Conservation (phyloP, 2,329 filamentous ascomycete species). For the Aspergillus sp. region DNA sequence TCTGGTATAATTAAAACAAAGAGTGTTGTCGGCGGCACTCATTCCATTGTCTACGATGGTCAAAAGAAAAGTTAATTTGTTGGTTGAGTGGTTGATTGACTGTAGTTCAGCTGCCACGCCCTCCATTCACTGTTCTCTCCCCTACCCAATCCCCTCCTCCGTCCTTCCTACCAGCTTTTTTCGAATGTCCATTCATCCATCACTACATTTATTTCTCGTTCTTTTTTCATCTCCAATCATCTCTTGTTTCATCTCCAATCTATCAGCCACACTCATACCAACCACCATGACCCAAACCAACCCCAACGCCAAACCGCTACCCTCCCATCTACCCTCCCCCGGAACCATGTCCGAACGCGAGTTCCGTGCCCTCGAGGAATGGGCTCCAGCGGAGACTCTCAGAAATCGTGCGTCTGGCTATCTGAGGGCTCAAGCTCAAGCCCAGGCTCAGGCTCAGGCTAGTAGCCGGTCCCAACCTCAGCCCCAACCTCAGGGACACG, state of each 20-base stretch:
- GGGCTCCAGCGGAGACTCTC: conserved; percentile 8
- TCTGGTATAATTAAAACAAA: too few species aligned
- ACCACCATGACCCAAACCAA: neutral
- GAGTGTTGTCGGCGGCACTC: too few species aligned
- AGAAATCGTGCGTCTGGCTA: neutral
- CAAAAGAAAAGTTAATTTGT: neutral
- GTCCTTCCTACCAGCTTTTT: too few species aligned
- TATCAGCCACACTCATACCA: too few species aligned
- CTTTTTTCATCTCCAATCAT: too few species aligned
- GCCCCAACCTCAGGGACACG: neutral
- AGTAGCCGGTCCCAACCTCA: neutral
- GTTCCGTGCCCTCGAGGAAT: conserved; percentile 8
- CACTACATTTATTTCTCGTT: too few species aligned
- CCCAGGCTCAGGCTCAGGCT: neutral
- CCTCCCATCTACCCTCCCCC: neutral
- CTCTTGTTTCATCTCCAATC: too few species aligned
- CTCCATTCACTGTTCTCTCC: neutral
- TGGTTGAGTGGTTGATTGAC: too few species aligned
- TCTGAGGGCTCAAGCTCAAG: neutral
- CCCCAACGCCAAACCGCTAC: neutral
- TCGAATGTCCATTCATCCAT: too few species aligned
- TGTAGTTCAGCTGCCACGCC: neutral
- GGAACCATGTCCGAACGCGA: conserved; percentile 6
- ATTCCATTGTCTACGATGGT: too few species aligned
- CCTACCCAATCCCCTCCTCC: neutral